Evolutionary conservation across 352 stramenopile genomes (phyloP), one percentile per base, ranked within the genome.

Genomic region (Phytophthora boehmeriae): DNA sequence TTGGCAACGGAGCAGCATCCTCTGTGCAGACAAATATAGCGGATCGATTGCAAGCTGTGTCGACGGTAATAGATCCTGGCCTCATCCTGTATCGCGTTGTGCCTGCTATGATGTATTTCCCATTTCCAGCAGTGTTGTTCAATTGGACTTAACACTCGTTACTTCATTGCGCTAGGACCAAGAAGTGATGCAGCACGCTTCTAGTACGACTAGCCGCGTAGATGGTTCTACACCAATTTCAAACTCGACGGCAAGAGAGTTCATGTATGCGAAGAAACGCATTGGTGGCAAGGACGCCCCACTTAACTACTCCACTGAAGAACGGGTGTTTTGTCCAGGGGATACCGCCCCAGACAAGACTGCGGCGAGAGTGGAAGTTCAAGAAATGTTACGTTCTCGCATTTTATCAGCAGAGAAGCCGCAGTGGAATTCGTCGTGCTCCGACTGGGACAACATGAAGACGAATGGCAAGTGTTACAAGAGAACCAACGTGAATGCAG

Each of bases 401-500:
- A 74, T 90, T 39, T 55, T 92, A 13, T 86, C 74, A 22, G 51
- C 56, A 11, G 80, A 92, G 22, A 86, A 68, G 38, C 69, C 72
- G 2, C 28, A 66, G 41, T 95, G 86, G 86, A 69, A 93, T 47
- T 54, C 28, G 23, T 90, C 82, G 1, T 91, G 71, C 19, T 88
- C 76, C 43, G 89, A 88, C 54, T 88, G 84, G 63, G 76, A 88
- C 66, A 86, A 89, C 53, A 88, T 88, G 76, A 69, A 87, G 47
- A 72, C 90, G 65, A 82, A 60, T 32, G 77, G 82, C 53, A 89
- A 89, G 54, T 91, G 79, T 64, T 90, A 88, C 66, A 86, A 90
- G 54, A 75, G 82, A 53, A 92, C 78, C 19, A 89, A 90, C 51
- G 60, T 89, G 22, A 90, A 94, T 59, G 81, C 73, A 16, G 86